Conservation (phyloP, 371 early-diverging fungal species). For the Rhizopus stolonifer region DNA sequence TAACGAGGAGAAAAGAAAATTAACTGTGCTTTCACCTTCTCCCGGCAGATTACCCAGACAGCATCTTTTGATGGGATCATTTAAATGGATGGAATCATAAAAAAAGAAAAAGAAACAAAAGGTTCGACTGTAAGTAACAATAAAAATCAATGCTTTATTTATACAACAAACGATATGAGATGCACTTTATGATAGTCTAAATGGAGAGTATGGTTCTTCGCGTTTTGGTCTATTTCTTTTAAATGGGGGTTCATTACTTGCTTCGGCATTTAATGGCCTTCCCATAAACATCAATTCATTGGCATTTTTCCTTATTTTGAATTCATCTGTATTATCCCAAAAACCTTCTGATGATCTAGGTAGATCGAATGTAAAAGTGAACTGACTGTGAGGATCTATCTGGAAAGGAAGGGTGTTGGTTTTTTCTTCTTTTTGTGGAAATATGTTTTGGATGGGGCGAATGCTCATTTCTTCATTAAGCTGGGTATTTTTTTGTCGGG, state of each 20-base stretch:
- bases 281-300: conserved; percentile 46
- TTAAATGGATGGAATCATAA: conserved; percentile 79
- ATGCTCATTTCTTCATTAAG: no score
- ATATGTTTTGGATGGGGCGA: no score
- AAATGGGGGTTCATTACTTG: conserved; percentile 33
- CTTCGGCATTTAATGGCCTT: conserved; percentile 24
- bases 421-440: conserved; percentile 19
- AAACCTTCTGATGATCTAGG: conserved; percentile 9
- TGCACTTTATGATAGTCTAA: no score
- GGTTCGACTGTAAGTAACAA: no score
- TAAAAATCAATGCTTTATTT: no score
- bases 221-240: conserved; percentile 39
- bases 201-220: no score
- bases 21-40: conserved; percentile 85
- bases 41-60: conserved; percentile 86
- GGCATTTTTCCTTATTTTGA: conserved; percentile 29
- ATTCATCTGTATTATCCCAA: conserved; percentile 14
- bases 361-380: conserved; percentile 38
- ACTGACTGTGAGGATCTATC: conserved; percentile 46
- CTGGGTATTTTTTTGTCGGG: no score
- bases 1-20: conserved; percentile 72
- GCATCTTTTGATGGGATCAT: conserved; percentile 77
- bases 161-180: no score
- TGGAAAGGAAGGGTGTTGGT: conserved; percentile 30
- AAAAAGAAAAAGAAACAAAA: neutral